phyloP scores from a whole-genome alignment of 225 moss, liverwort and hornwort species.

The Ulota crispa region DNA sequence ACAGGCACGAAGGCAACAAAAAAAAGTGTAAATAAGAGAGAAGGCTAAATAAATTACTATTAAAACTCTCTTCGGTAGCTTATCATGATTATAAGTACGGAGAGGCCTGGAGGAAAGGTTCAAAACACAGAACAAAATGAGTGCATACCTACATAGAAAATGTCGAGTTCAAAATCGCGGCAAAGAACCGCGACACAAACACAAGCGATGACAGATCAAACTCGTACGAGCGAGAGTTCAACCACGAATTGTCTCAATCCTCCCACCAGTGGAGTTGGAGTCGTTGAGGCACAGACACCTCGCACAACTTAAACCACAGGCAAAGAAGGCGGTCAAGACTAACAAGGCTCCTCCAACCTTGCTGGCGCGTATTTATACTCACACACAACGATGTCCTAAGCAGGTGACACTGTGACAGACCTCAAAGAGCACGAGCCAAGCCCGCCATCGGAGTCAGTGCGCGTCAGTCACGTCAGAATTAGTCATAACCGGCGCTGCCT shows the following conservation, averaged over 20 bases:
- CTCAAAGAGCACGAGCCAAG: slow-evolving; percentile 31
- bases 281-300: background rate
- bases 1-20: background rate
- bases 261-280: slow-evolving; percentile 7
- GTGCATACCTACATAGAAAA: slow-evolving; percentile 12
- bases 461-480: slow-evolving; percentile 33
- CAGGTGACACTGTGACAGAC: slow-evolving; percentile 28
- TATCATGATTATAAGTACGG: background rate
- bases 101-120: background rate
- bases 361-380: slow-evolving; percentile 27
- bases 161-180: slow-evolving; percentile 18
- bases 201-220: background rate
- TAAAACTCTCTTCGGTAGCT: background rate
- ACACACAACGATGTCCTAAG: slow-evolving; percentile 10
- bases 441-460: slow-evolving; percentile 33
- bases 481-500: slow-evolving; percentile 25
- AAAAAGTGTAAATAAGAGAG: background rate
- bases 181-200: background rate
- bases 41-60: background rate
- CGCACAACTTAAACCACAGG: background rate
- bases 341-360: slow-evolving; percentile 23
- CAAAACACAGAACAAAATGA: slow-evolving; percentile 24
- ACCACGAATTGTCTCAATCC: background rate
- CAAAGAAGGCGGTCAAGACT: slow-evolving; percentile 1
- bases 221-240: background rate